Conservation (phyloP, 257 asterid species). For the Ilex asprella region DNA sequence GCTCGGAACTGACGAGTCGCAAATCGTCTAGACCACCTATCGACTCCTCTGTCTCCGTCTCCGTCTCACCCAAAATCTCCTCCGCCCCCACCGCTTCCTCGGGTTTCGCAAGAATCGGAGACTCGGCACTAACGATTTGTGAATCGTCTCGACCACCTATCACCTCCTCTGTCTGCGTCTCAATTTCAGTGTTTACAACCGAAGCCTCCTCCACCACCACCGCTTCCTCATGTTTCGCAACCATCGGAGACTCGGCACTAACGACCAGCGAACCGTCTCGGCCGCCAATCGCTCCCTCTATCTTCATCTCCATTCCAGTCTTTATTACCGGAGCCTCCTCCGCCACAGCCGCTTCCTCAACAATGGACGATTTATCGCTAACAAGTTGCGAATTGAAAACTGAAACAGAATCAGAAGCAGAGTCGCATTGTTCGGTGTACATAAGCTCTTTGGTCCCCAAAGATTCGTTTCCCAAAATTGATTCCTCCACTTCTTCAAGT, state of each 20-base stretch:
- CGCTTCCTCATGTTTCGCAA: conserved; percentile 9
- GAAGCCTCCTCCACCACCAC: conserved; percentile 23
- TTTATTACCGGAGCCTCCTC: conserved; percentile 29
- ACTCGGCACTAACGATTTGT: no score
- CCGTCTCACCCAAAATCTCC: no score
- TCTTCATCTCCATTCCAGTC: conserved; percentile 26
- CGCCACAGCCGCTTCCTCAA: conserved; percentile 15
- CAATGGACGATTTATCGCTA: no score
- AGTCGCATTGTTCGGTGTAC: no score
- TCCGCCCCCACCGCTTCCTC: no score
- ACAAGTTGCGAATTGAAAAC: no score
- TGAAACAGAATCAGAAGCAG: no score
- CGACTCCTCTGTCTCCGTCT: no score
- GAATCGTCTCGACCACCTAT: conserved; percentile 8
- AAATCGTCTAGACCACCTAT: no score
- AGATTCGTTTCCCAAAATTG: background rate
- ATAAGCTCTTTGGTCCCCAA: background rate
- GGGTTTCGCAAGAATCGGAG: no score
- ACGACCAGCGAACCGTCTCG: background rate
- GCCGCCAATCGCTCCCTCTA: conserved; percentile 21
- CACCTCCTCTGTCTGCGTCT: conserved; percentile 27
- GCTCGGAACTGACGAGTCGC: no score
- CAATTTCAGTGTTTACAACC: conserved; percentile 24
- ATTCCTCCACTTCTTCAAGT: background rate
- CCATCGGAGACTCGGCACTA: no score